Conservation (phyloP, 169 alveolate genomes). For the Plasmodium blacklocki region DNA sequence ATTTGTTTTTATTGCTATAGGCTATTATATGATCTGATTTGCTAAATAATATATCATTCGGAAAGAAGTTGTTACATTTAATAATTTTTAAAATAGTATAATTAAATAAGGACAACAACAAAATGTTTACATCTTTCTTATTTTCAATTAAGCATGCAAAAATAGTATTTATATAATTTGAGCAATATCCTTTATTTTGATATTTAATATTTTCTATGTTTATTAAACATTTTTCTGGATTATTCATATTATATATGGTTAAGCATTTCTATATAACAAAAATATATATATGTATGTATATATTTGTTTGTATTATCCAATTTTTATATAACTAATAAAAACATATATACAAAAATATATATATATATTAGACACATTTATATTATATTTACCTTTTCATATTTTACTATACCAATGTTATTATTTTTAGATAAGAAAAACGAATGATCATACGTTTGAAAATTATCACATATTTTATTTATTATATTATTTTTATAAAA, state of each 20-base stretch:
- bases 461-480: conserved; percentile 18
- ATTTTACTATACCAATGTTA: conserved; percentile 26
- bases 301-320: no score
- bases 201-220: conserved; percentile 35
- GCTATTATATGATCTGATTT: conserved; percentile 6
- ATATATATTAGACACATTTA: not conserved
- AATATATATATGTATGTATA: not conserved
- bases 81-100: conserved; percentile 11
- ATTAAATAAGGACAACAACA: conserved; percentile 23
- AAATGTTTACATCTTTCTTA: conserved; percentile 17
- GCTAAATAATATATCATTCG: conserved; percentile 15
- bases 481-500: conserved; percentile 8
- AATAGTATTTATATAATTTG: conserved; percentile 3
- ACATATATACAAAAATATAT: not conserved
- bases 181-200: conserved; percentile 30
- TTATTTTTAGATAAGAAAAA: conserved; percentile 14
- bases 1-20: conserved; percentile 22
- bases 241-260: conserved; percentile 25
- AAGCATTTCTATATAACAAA: conserved; percentile 13
- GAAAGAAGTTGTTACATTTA: conserved; percentile 11
- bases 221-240: conserved; percentile 15
- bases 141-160: conserved; percentile 31
- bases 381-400: conserved; percentile 33
- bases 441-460: conserved; percentile 16
- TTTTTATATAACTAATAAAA: no score